Evolutionary conservation across 306 rosid genomes (phyloP), one percentile per base, ranked within the genome.

Genomic region (Prinsepia uniflora): DNA sequence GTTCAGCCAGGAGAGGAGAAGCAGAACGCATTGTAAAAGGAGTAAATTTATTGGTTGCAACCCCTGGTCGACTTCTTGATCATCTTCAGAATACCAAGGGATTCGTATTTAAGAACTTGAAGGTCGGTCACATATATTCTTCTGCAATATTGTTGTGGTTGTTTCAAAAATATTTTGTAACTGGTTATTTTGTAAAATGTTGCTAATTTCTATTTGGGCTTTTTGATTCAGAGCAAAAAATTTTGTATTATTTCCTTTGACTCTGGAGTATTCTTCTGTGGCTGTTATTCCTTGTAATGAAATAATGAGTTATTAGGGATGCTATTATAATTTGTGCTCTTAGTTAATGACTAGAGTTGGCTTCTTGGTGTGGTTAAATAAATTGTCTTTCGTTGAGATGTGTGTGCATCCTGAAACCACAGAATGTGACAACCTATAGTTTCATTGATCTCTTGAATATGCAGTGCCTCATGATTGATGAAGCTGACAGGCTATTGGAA

Each of bases 401-500:
- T 30, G 47, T 30, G 15, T 5, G 13, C 22, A 18, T 18, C 22
- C 39, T 68, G 9, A 52, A 17, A 5, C 52, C 56, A 19, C 71
- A 53, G 8, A 18, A 20, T 44, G 24, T 57, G 19, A 44, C 66
- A 57, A 57, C 4, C 6, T 40, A 24, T 69, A 7, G 42, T 52
- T 19, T 42, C 22, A 4, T 68, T 50, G 10, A 6, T 41, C 30
- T 50, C 39, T 20, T 74, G 71, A 36, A 70, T 72, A 75, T 79
- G 77, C 89, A 90, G 99, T 94, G 96, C 74, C 97, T 91, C 30
- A 72, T 91, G 45, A 87, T 91, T 63, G 99, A 94, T 81, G 99
- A 94, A 84, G 99, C 97, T 30, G 97, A 91, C 88, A 89, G 96
- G 91, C 84, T 94, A 83, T 71, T 94, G 85, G 97, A 94, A 86